These are phyloP conservation scores for Raphidocelis subcapitata DNA, from an alignment of 139 green algal genomes.

Conservation along the genomic window DNA sequence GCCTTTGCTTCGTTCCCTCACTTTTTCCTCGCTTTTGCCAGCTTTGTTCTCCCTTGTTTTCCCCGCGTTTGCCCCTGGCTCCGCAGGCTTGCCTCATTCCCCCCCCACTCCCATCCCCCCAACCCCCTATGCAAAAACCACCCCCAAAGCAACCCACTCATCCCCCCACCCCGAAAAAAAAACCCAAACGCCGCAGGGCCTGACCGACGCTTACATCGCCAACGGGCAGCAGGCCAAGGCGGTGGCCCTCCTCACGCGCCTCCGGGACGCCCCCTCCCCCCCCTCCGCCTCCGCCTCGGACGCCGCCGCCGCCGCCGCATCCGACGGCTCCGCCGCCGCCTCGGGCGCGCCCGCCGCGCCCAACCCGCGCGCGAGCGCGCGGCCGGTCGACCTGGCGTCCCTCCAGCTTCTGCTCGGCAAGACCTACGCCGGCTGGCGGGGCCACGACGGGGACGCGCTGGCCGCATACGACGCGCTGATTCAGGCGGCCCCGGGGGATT, in stretches of 20 bases:
- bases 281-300: neutral
- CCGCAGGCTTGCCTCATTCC: neutral
- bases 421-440: constrained; percentile 48
- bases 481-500: constrained; percentile 33
- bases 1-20: neutral
- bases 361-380: neutral
- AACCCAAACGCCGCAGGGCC: constrained; percentile 11
- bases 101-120: neutral
- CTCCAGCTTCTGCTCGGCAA: constrained; percentile 37
- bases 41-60: neutral
- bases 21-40: neutral
- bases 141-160: too few relatives aligned
- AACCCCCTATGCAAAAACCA: too few relatives aligned
- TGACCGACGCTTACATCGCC: constrained; percentile 54
- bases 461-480: constrained; percentile 40
- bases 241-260: constrained; percentile 21
- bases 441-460: constrained; percentile 54
- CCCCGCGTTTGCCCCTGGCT: neutral
- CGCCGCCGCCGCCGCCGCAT: neutral
- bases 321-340: neutral
- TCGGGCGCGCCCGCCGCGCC: neutral
- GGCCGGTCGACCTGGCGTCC: neutral
- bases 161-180: neutral
- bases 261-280: neutral
- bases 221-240: constrained; percentile 46